These are phyloP conservation scores for Blastobotrys malaysiensis DNA, from an alignment of 1,139 yeast genomes.

Conservation along the genomic window DNA sequence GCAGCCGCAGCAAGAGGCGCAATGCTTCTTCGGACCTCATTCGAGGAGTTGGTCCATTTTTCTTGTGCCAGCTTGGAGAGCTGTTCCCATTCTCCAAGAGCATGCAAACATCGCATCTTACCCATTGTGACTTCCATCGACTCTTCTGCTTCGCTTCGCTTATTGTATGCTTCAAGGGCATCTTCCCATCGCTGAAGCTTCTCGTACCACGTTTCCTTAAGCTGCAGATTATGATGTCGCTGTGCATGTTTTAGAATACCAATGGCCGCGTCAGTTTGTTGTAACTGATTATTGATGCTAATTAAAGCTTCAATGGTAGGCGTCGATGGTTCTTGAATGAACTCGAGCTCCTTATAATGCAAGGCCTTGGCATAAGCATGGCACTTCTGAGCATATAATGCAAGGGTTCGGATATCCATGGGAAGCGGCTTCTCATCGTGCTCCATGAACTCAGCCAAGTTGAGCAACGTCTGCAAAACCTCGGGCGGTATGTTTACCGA, in stretches of 20 bases:
- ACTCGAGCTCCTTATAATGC: slow-evolving; percentile 92
- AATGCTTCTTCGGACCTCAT: slow-evolving; percentile 74
- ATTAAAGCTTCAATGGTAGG: slow-evolving; percentile 90
- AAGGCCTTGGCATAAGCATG: slow-evolving; percentile 97
- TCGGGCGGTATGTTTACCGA: slow-evolving; percentile 95
- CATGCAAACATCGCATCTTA: slow-evolving; percentile 95
- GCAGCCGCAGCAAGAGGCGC: slow-evolving; percentile 99
- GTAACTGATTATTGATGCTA: slow-evolving; percentile 87
- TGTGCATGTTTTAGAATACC: slow-evolving; percentile 96
- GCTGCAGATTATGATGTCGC: slow-evolving; percentile 82
- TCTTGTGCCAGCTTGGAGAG: slow-evolving; percentile 79
- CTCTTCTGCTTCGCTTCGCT: slow-evolving; percentile 50
- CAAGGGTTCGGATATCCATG: slow-evolving; percentile 79
- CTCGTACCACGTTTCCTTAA: slow-evolving; percentile 97
- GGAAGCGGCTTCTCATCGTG: slow-evolving; percentile 95
- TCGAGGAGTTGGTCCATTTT: slow-evolving; percentile 72
- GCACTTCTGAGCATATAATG: slow-evolving; percentile 89
- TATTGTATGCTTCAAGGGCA: slow-evolving; percentile 84
- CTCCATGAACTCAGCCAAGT: slow-evolving; percentile 94
- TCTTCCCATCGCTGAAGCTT: slow-evolving; percentile 98
- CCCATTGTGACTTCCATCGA: slow-evolving; percentile 84
- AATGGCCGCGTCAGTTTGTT: slow-evolving; percentile 96
- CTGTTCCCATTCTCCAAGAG: slow-evolving; percentile 97
- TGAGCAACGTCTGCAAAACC: slow-evolving; percentile 81
- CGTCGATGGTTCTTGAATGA: slow-evolving; percentile 87